Conservation (phyloP, 1,284 basidiomycete genomes). For the Pholiota adiposa region DNA sequence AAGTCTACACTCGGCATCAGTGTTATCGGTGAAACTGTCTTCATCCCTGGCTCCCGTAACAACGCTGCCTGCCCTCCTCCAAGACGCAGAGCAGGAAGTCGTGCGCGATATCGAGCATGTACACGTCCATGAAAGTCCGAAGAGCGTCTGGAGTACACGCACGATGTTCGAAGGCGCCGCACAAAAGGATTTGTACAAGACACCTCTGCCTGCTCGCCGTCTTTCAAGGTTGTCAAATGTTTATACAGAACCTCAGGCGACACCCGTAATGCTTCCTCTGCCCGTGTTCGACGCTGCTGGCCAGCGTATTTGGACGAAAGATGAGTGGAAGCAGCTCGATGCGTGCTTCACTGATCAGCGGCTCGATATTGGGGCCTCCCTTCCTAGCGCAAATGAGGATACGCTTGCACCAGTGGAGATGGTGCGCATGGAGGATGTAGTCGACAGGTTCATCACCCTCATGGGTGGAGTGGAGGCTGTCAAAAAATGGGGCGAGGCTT, state of each 20-base stretch:
- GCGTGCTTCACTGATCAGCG: constrained; percentile 77
- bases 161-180: constrained; percentile 5
- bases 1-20: constrained; percentile 44
- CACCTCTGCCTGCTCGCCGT: constrained; percentile 25
- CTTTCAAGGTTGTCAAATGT: background rate
- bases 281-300: constrained; percentile 14
- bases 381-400: constrained; percentile 28
- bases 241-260: background rate
- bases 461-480: constrained; percentile 48
- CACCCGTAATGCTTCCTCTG: background rate
- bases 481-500: constrained; percentile 44
- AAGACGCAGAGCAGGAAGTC: constrained; percentile 59
- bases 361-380: constrained; percentile 44
- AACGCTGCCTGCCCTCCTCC: constrained; percentile 58
- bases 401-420: constrained; percentile 51
- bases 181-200: constrained; percentile 29
- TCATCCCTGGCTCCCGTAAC: constrained; percentile 58
- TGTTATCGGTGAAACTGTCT: constrained; percentile 54
- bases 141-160: constrained; percentile 7
- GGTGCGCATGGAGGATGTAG: constrained; percentile 56
- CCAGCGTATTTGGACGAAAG: constrained; percentile 61
- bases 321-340: constrained; percentile 76
- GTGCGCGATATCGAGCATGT: constrained; percentile 14
- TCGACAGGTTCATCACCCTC: constrained; percentile 53
- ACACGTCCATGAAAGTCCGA: constrained; percentile 4